Evolutionary conservation across 768 basidiomycete species (phyloP).

Genomic region (Tylopilus plumbeoviolaceoides): DNA sequence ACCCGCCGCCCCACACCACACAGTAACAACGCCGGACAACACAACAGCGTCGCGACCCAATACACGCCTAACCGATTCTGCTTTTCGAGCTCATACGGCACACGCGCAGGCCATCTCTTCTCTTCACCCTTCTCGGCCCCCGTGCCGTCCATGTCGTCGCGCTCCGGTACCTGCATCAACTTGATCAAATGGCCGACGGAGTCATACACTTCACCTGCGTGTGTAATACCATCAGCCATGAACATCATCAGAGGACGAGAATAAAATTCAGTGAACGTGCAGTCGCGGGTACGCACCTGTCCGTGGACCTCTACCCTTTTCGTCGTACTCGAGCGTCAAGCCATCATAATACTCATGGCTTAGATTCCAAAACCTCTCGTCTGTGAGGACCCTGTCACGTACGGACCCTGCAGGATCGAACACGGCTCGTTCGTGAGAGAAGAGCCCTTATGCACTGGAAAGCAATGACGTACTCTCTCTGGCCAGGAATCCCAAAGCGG

Average conservation of each 20-base stretch:
- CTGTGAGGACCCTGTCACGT: constrained; percentile 12
- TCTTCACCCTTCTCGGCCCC: neutral
- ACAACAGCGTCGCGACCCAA: constrained; percentile 11
- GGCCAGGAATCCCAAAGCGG: constrained; percentile 10
- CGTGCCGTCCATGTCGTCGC: neutral
- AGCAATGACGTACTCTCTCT: constrained; percentile 11
- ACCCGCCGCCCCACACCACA: constrained; percentile 9
- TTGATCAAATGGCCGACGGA: constrained; percentile 21
- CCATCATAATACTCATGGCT: constrained; percentile 19
- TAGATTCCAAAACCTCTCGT: constrained; percentile 16
- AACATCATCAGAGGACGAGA: neutral
- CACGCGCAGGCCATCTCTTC: constrained; percentile 8
- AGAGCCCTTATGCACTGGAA: neutral
- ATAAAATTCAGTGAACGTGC: neutral
- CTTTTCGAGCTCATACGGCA: constrained; percentile 14
- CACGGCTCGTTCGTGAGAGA: neutral
- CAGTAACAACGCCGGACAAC: constrained; percentile 11
- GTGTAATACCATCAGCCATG: neutral
- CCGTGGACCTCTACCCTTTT: constrained; percentile 8
- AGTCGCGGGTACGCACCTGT: constrained; percentile 7
- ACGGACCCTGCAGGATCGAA: constrained; percentile 8
- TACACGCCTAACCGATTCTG: neutral
- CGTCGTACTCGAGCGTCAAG: constrained; percentile 14
- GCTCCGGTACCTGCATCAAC: constrained; percentile 12
- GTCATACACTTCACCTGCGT: constrained; percentile 23